Evolutionary conservation across 495 filamentous ascomycete genomes (phyloP), one percentile per base, ranked within the genome.

Genomic region (Trichoderma virens): DNA sequence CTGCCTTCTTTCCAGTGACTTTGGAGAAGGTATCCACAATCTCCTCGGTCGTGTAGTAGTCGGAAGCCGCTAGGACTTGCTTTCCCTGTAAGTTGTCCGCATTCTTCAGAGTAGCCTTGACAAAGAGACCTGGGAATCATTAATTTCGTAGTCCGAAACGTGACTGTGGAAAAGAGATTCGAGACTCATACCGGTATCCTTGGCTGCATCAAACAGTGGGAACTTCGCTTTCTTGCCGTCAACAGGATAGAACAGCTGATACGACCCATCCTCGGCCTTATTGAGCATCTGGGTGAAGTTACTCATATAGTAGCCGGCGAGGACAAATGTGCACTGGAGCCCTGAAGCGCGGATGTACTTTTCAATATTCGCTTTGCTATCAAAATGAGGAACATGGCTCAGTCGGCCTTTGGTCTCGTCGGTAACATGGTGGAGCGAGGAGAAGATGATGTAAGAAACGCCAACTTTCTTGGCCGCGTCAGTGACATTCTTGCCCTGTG

Each of bases 241-340:
- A 62, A 80, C 69, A 9, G 83, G 78, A 25, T 83, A 65, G 9
- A 67, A 66, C 18, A 85, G 64, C n/a, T 75, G 74, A 70, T 75
- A 81, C 41, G 67, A 66, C 25, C 39, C 62, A 41, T 70, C 62
- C 34, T 72, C 73, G 25, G 70, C 70, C 30, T 71, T 72, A 14
- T 62, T 67, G 23, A 66, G 67, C 64, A 73, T 70, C 63, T 67
- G 68, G 11, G 64, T 62, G 25, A 78, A 56, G 66, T 85, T 85
- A 65, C 74, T 74, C 85, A 86, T 87, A 75, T 81, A 88, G 67
- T 79, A 81, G 14, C 82, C 86, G 2, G 83, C 78, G 35, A 83
- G 67, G 67, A 87, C 78, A 68, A 82, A 87, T 0, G 81, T 83
- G 64, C 79, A 75, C 0, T 78, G 78, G 18, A 89, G 69, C 8